Base-by-base conservation (phyloP, 345 rosid species). In the Gossypium ekmanianum region DNA sequence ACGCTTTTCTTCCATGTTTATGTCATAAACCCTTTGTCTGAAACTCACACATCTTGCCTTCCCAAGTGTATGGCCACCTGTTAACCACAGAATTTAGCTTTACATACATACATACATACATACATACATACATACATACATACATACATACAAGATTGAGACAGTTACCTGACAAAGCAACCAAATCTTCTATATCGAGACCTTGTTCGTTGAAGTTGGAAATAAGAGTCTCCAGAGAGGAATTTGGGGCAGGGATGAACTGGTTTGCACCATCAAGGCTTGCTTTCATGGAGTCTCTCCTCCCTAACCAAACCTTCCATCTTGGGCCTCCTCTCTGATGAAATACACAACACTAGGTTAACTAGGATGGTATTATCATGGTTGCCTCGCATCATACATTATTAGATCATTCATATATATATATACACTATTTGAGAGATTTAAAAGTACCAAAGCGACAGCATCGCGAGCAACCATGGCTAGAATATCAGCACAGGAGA, bases 401-500 rank as follows among this genome's bases (percentile, higher is more conserved):
- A 59, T 59, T 59, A 59, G 17, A 59, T 59, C 39, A 5, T 2
- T 24, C 64, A 24, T 59, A 57, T 57, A 57, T 57, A 57, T 17
- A 7, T 9, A n/a, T 2, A 54, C 4, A 54, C 24, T 24, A 12
- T 11, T 34, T 34, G 41, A 34, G 55, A 22, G 61, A 13, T 4
- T 43, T 29, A 39, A 9, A 39, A 34, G 41, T 64, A 75, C 77
- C 63, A 11, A 50, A 2, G 76, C 13, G 2, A 90, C 93, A 0
- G 97, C 78, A 79, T 94, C 97, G 18, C 94, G 92, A 77, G 97
- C 94, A 16, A 81, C 93, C 57, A 94, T 76, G 71, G 94, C 81
- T 14, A 94, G 58, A 75, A 94, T 86, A 72, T 94, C 97, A 24
- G 97, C 90, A 73, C 97, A 90, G 2, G 97, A 92, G 62, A 92